Evolutionary conservation across 2,329 filamentous ascomycete species (phyloP), one percentile per base, ranked within the genome.

Genomic region (Xylaria sp.): DNA sequence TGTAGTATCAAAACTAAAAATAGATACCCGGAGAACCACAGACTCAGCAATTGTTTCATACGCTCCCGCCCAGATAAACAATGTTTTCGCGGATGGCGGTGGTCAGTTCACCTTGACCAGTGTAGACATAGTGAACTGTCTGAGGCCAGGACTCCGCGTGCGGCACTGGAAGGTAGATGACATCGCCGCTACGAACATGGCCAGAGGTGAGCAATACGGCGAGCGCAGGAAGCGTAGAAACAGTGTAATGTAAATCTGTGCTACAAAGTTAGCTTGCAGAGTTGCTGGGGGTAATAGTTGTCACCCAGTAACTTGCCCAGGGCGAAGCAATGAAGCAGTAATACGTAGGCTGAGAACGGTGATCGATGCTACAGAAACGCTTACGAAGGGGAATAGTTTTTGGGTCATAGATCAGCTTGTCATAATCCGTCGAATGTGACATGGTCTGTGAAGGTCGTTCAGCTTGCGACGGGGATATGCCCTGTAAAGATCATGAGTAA

Each of bases 121-220:
- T 87, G 74, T 89, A 90, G 32, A 88, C 81, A 73, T 87, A 86
- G 3, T 81, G 79, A n/a, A 88, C 80, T 0, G 88, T 89, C 63
- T 86, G 83, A 2, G 77, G 74, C 88, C 88, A 91, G 8, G 81
- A 84, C 60, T 84, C 83, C 0, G 88, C 88, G 66, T 85, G 81
- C 1, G 88, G 88, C 64, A 91, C 72, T 0, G 88, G 88, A 10
- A 90, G 79, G 71, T 90, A 87, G 61, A 91, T 81, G 1, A 81
- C 80, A 73, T 90, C 88, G 34, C 86, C 84, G 28, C 82, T 81
- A 15, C 79, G 78, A 25, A 90, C 81, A 72, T 86, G 81, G 4
- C 85, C 83, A 0, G 86, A 89, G 41, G 86, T 80, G 72, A 91
- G 84, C 56, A 90, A 78, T 1, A 85, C 82, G 0, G 84, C 87